Evolutionary conservation across 148 eudicot species (phyloP), one percentile per base, ranked within the genome.

Genomic region (Rhododendron griersonianum): DNA sequence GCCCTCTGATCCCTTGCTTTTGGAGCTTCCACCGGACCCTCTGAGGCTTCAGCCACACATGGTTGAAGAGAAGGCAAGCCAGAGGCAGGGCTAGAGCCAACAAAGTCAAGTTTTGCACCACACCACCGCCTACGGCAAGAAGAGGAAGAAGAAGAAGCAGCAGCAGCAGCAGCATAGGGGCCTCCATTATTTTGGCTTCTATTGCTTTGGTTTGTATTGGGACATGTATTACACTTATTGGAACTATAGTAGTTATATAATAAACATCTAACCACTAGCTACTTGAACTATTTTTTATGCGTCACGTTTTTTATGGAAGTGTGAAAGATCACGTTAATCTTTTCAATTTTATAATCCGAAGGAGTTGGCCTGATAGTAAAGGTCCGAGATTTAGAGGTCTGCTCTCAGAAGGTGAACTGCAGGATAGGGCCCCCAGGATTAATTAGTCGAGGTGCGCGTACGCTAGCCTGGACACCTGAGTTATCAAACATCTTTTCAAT

Each of bases 1-100:
- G 98, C 25, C 98, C 98, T 88, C 55, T 89, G 23, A 95, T 91
- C 2, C 98, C 98, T 84, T 92, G 93, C 28, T 83, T 88, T 84
- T 53, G 86, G 67, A 95, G 93, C 89, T 78, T 91, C 87, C 89
- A 67, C 19, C 85, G 57, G 59, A 83, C 87, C 51, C 69, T 90
- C 82, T 83, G 83, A 47, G 87, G 87, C 83, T 87, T 89, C 3
- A 92, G 28, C 94, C 93, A 91, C 48, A 84, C 11, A 33, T 33
- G 83, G 48, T 87, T 87, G 73, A 84, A 61, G 81, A 85, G 78
- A 28, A 79, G 78, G 33, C 30, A 65, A 33, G 47, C 57, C 74
- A 63, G 83, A 44, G 78, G 37, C 5, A 80, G 75, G 51, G 86
- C 11, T 50, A 65, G 5, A 69, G 48, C 65, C 81, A 80, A 50